phyloP scores from a whole-genome alignment of 106 monocot genomes.

The Acorus calamus region DNA sequence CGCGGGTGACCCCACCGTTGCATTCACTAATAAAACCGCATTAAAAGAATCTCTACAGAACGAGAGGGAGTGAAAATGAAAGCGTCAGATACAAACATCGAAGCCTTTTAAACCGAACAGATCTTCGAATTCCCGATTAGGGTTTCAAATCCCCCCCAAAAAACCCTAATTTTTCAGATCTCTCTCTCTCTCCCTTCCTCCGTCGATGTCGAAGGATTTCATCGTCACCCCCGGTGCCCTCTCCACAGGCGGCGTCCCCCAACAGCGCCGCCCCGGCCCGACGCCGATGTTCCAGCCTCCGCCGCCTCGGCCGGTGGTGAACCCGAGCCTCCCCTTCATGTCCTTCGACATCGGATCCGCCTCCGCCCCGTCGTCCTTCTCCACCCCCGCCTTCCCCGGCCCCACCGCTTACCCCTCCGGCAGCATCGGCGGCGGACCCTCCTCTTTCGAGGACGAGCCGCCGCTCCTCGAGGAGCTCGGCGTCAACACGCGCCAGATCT shows the following conservation, averaged over 20 bases:
- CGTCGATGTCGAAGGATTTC: slow-evolving; percentile 62
- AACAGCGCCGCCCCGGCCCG: slow-evolving; percentile 30
- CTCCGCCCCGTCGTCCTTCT: slow-evolving; percentile 32
- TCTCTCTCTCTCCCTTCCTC: too few relatives aligned
- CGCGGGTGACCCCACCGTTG: too few relatives aligned
- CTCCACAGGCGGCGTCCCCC: slow-evolving; percentile 33
- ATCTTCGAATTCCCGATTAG: too few relatives aligned
- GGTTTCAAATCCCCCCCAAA: too few relatives aligned
- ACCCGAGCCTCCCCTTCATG: slow-evolving; percentile 77
- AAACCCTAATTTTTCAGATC: too few relatives aligned
- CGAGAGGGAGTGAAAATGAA: too few relatives aligned
- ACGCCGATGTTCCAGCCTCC: slow-evolving; percentile 30
- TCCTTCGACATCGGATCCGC: slow-evolving; percentile 72
- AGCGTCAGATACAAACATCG: too few relatives aligned
- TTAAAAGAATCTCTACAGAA: too few relatives aligned
- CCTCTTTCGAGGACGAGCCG: slow-evolving; percentile 81
- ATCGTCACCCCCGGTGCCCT: slow-evolving; percentile 67
- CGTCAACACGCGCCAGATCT: slow-evolving; percentile 99
- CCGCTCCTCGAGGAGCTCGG: slow-evolving; percentile 97
- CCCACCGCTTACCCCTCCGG: slow-evolving; percentile 6
- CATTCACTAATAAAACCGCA: too few relatives aligned
- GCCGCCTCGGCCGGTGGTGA: background rate
- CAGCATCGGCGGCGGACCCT: background rate
- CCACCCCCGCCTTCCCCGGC: slow-evolving; percentile 18
- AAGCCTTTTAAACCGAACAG: too few relatives aligned